Percentiles rank a stretch among this genome's conserved stretches.
Evolutionary conservation across 2,329 filamentous ascomycete genomes (phyloP).

Genomic region (Truncatella angustata): DNA sequence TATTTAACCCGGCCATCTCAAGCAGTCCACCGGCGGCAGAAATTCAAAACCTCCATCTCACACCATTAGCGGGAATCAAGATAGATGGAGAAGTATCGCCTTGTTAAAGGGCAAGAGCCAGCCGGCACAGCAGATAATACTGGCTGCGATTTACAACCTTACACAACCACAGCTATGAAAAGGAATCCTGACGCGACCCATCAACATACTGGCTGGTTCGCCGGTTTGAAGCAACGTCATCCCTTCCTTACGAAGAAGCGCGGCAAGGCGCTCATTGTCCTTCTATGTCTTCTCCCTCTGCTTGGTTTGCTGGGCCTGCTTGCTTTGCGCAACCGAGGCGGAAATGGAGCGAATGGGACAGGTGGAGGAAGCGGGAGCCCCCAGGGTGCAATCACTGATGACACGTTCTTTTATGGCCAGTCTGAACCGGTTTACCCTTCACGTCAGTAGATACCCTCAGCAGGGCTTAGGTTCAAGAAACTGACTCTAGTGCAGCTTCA

Average conservation of each 20-base stretch:
- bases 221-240: conserved; percentile 21
- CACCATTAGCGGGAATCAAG: neutral
- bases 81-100: conserved; percentile 2
- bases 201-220: conserved; percentile 15
- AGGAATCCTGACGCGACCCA: conserved; percentile 10
- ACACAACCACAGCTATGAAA: conserved; percentile 5
- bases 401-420: conserved; percentile 47
- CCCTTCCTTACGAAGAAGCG: conserved; percentile 27
- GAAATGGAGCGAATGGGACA: conserved; percentile 3
- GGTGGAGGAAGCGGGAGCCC: conserved; percentile 8
- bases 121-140: neutral
- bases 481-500: conserved; percentile 33
- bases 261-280: conserved; percentile 18
- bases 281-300: conserved; percentile 29
- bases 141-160: neutral
- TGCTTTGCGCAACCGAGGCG: conserved; percentile 23
- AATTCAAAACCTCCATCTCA: too few species aligned
- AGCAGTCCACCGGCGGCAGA: too few species aligned
- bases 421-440: conserved; percentile 51
- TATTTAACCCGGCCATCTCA: too few species aligned
- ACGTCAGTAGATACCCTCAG: conserved; percentile 33
- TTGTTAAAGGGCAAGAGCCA: neutral
- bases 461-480: neutral
- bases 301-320: conserved; percentile 29
- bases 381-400: conserved; percentile 32